Evolutionary conservation across 1,284 basidiomycete species (phyloP).

Genomic region (Cutaneotrichosporon cyanovorans): DNA sequence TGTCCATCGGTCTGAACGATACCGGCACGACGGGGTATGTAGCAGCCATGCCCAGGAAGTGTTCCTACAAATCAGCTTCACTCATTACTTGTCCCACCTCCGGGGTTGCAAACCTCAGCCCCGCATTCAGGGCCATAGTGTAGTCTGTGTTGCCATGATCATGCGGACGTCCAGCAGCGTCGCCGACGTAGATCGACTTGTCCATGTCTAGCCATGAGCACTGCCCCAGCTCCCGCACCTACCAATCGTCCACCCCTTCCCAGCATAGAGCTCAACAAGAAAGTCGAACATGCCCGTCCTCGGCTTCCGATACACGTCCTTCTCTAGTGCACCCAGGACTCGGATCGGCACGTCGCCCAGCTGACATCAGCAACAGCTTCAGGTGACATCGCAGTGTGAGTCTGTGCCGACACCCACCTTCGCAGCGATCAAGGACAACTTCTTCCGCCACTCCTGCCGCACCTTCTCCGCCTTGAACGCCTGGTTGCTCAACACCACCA

Average conservation of each 20-base stretch:
- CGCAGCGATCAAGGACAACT: conserved; percentile 60
- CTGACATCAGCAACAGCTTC: neutral
- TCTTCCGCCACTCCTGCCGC: conserved; percentile 61
- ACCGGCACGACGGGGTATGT: conserved; percentile 31
- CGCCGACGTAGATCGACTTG: conserved; percentile 72
- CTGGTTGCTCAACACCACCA: conserved; percentile 78
- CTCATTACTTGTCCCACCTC: conserved; percentile 42
- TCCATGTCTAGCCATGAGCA: conserved; percentile 52
- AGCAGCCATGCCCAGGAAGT: conserved; percentile 59
- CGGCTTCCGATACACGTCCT: conserved; percentile 75
- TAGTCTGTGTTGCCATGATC: conserved; percentile 75
- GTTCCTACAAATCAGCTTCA: conserved; percentile 40
- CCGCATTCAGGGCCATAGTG: conserved; percentile 74
- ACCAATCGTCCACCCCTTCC: conserved; percentile 62
- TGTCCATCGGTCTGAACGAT: conserved; percentile 32
- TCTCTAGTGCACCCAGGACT: conserved; percentile 59
- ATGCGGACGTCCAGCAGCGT: conserved; percentile 56
- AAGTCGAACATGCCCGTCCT: conserved; percentile 79
- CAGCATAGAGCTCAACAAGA: conserved; percentile 56
- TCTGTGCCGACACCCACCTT: conserved; percentile 54
- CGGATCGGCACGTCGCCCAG: conserved; percentile 58
- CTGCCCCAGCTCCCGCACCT: conserved; percentile 15
- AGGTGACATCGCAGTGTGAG: neutral
- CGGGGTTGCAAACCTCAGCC: conserved; percentile 63
- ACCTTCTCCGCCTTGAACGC: conserved; percentile 48